Percentiles rank a stretch among this genome's conserved stretches.
These are phyloP conservation scores for Verticillium albo-atrum DNA, from an alignment of 2,329 filamentous ascomycete species.

Conservation along the genomic window DNA sequence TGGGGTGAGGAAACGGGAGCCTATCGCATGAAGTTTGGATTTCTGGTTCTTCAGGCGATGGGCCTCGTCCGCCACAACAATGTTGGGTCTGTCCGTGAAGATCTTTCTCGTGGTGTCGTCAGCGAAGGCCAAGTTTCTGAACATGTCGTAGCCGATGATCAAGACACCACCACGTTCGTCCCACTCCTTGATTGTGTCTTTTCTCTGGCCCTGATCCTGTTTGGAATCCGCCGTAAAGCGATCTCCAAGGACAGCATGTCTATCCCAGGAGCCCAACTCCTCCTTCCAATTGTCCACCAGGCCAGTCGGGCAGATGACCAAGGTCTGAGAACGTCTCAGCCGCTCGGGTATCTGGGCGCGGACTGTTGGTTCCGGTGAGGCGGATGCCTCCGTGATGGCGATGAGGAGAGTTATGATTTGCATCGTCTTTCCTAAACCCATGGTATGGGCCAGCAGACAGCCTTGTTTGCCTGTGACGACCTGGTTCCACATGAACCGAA, in stretches of 20 bases:
- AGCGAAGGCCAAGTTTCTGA: constrained; percentile 36
- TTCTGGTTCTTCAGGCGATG: constrained; percentile 69
- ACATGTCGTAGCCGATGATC: constrained; percentile 70
- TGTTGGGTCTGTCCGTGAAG: constrained; percentile 57
- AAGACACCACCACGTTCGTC: constrained; percentile 62
- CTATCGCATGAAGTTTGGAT: constrained; percentile 47
- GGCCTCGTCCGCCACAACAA: constrained; percentile 83
- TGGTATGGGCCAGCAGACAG: constrained; percentile 80
- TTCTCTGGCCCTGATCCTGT: not conserved
- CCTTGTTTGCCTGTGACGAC: constrained; percentile 67
- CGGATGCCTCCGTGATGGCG: constrained; percentile 63
- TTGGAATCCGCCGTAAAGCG: constrained; percentile 50
- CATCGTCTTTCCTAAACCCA: constrained; percentile 92
- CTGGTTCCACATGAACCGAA: constrained; percentile 87
- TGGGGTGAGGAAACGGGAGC: constrained; percentile 57
- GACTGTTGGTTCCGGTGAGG: constrained; percentile 53
- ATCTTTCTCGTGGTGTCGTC: constrained; percentile 32
- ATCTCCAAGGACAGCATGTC: constrained; percentile 47
- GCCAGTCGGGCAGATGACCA: constrained; percentile 72
- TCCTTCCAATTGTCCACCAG: constrained; percentile 80
- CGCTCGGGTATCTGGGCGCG: constrained; percentile 62
- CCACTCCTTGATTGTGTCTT: constrained; percentile 44
- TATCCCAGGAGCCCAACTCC: constrained; percentile 69
- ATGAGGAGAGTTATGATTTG: constrained; percentile 82
- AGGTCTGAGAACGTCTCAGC: constrained; percentile 57